Base-by-base conservation (phyloP, 192 early-diverging fungal species). In the Coemansia aciculifera region DNA sequence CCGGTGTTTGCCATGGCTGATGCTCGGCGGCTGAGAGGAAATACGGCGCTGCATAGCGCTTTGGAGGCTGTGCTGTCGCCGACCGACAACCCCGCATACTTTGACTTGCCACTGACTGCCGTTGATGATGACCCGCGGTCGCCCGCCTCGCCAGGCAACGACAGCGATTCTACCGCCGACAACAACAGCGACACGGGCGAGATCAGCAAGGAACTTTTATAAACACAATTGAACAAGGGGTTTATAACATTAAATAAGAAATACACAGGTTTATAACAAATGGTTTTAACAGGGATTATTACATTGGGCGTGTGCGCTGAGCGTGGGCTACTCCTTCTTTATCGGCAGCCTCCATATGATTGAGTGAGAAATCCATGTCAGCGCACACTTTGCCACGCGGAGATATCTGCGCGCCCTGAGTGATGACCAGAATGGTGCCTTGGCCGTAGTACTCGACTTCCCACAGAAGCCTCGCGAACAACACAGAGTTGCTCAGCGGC, bases 351-450 rank as follows among this genome's bases (percentile, higher is more conserved):
- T 70, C 71, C 7, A 19, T 34, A 4, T 23, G 8, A 0, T 62
- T 59, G 3, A 75, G 8, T 0, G 31, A 59, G 62, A 75, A 72
- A 11, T 75, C 74, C 5, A 68, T 27, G 39, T 81, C 79, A 2
- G 64, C 71, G 0, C 19, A 7, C 12, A 81, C 64, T 27, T 49
- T 70, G 36, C 44, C 59, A 1, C 65, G 24, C 0, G 48, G 40
- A 11, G 43, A 69, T 21, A 81, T 76, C 17, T 48, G 19, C 0
- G 74, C 59, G 51, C 79, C 79, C 31, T 76, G 39, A 1, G 79
- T 76, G 13, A 81, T 65, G 19, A 81, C 66, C 3, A 66, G 64
- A 12, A 81, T 76, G 11, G 79, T 76, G 2, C 79, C 79, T 27
- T 76, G 63, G 13, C 79, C 79, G 13, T 70, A 61, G 31, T 59